A percentile compares a stretch with the other conserved stretches of the same genome.
phyloP scores from a whole-genome alignment of 768 basidiomycete genomes.

The Daedaleopsis nitida region DNA sequence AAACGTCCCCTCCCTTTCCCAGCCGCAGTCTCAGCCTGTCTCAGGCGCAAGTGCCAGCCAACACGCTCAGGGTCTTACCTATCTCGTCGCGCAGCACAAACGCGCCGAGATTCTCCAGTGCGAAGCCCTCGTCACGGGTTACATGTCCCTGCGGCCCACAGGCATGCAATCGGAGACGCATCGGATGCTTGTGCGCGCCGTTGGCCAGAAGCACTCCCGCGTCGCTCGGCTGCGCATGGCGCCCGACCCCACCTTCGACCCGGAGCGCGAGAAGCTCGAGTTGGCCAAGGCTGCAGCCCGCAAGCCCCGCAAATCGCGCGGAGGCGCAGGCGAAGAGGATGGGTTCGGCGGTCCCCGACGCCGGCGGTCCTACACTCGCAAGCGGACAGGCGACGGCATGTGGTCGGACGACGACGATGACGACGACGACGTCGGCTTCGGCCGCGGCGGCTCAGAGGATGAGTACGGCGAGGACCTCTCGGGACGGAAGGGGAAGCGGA shows the following conservation, averaged over 20 bases:
- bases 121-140: constrained; percentile 80
- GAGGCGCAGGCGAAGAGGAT: constrained; percentile 49
- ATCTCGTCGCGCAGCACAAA: constrained; percentile 89
- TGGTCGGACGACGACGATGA: constrained; percentile 76
- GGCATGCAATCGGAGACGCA: constrained; percentile 92
- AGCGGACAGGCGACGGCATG: constrained; percentile 47
- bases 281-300: constrained; percentile 62
- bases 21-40: constrained; percentile 34
- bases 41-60: constrained; percentile 29
- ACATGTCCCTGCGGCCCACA: constrained; percentile 82
- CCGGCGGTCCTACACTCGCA: constrained; percentile 44
- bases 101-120: constrained; percentile 84
- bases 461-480: constrained; percentile 59
- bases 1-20: constrained; percentile 34
- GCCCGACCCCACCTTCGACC: constrained; percentile 75
- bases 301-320: constrained; percentile 62
- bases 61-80: constrained; percentile 78
- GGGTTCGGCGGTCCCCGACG: constrained; percentile 50
- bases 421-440: constrained; percentile 37
- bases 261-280: constrained; percentile 73
- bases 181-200: constrained; percentile 83
- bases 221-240: constrained; percentile 78
- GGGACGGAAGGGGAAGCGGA: constrained; percentile 40
- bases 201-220: constrained; percentile 84
- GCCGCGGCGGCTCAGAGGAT: constrained; percentile 36